Base-by-base conservation (phyloP, 129 eudicot species). In the Silybum marianum region DNA sequence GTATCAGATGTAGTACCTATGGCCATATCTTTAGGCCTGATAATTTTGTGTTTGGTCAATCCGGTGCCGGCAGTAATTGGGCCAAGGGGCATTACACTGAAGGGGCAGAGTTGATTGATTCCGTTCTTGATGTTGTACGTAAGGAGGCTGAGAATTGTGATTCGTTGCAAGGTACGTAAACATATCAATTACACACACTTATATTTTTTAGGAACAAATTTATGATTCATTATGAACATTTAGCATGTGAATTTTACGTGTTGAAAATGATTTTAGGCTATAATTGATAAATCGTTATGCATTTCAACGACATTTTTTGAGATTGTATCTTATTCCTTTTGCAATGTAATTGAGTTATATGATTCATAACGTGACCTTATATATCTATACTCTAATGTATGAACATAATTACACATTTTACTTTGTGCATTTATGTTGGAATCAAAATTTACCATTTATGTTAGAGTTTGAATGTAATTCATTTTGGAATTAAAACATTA, bases 31-130 rank as follows among this genome's bases (percentile, higher is more conserved):
- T 93, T 75, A 46, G 96, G 4, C 98, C 96, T 6, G 98, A 93
- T 81, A 90, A 93, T 65, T 93, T 90, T 58, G 97, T 93, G 2
- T 93, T 93, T 23, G 95, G 95, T 0, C 97, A 93, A 71, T 90
- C 95, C 5, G 97, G 97, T 69, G 97, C 93, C 1, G 95, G 95
- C 2, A 92, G 90, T 62, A 92, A 92, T 42, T 92, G 97, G 97
- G 97, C 97, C 0, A 92, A 92, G 69, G 97, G 97, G 28, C 97
- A 93, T 83, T 93, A 93, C 28, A 93, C 98, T 2, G 98, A 93
- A 75, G 98, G 98, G 26, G 98, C 96, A 23, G 98, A 93, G 90
- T 30, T 93, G 68, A 93, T 93, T 40, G 98, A 93, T 71, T 39
- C 93, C 2, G 96, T 93, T 71, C 92, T 93, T 26, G 96, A 93